Evolutionary conservation across 2,329 filamentous ascomycete species (phyloP).

Genomic region (Fusarium sp.): DNA sequence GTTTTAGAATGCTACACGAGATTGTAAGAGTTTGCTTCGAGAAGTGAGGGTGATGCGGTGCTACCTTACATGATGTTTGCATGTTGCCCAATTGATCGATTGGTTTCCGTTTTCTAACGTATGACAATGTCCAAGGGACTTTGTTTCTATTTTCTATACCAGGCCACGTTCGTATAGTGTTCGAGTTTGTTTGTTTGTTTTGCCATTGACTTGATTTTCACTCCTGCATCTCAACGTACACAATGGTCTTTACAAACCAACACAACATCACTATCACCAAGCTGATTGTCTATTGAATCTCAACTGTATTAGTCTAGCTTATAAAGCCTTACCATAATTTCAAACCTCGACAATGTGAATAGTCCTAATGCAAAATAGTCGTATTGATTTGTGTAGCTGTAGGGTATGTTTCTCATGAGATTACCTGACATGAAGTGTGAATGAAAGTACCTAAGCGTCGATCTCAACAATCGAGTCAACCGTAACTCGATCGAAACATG

Average conservation of each 20-base stretch:
- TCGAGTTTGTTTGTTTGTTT: background rate
- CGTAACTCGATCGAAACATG: background rate
- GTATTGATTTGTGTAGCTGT: background rate
- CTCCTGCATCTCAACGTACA: no score
- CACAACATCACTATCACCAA: background rate
- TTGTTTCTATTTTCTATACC: background rate
- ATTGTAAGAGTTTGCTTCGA: conserved; percentile 21
- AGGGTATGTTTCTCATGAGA: background rate
- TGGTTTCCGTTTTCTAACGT: background rate
- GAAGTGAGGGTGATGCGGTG: conserved; percentile 6
- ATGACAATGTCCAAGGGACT: background rate
- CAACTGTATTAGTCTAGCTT: background rate
- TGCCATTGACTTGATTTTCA: background rate
- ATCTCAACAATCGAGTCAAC: background rate
- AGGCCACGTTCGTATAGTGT: background rate
- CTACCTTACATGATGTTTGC: background rate
- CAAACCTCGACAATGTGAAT: background rate
- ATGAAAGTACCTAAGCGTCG: background rate
- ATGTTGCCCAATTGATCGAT: background rate
- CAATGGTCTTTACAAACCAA: background rate
- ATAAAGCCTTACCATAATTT: background rate
- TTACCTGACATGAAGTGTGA: background rate
- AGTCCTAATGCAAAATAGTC: no score
- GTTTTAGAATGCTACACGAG: conserved; percentile 31
- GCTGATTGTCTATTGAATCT: background rate